Base-by-base conservation (phyloP, 2,329 filamentous ascomycete species). In the Fusarium nematophilum region DNA sequence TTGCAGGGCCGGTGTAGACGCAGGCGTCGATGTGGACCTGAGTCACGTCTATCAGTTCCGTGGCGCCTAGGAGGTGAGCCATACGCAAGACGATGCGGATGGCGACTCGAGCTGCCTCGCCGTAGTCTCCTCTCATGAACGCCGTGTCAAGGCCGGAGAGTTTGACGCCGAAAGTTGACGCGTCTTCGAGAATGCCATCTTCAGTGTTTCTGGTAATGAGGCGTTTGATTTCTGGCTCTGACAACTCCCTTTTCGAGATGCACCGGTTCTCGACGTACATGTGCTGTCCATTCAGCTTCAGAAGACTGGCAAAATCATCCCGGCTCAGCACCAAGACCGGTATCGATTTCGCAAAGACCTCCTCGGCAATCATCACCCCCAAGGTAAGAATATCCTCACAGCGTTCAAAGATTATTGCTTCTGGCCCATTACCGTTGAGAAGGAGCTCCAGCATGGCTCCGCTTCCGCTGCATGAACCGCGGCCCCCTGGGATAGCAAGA, bases 391-490 rank as follows among this genome's bases (percentile, higher is more conserved):
- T 81, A n/a, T 76, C 67, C 33, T 82, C 79, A 1, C 60, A 59
- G 3, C 73, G 61, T 26, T 75, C 66, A 30, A 83, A 81, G 0
- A 83, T 60, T 13, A 83, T 49, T 0, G 73, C 79, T 3, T 54
- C 62, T 0, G 79, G 80, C 0, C 69, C 75, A 8, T 67, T 72
- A 1, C 68, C 68, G 14, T 76, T 76, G 3, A 81, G 67, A 0
- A 83, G 40, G 0, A 81, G 60, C 57, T 82, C 78, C 6, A 82
- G 59, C n/a, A 82, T 71, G 2, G 78, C 75, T 1, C 72, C 72
- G 11, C 79, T 82, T 0, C 79, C 80, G 0, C 76, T 73, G 34
- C 79, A 82, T 6, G 80, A 82, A 2, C 80, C 79, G 15, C 79
- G 74, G n/a, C 79, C 74, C 14, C 74, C 67, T 0, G 80, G 79